A percentile compares a stretch with the other conserved stretches of the same genome.
Conservation (phyloP, 192 early-diverging fungal genomes). For the Backusella tarrabulga region DNA sequence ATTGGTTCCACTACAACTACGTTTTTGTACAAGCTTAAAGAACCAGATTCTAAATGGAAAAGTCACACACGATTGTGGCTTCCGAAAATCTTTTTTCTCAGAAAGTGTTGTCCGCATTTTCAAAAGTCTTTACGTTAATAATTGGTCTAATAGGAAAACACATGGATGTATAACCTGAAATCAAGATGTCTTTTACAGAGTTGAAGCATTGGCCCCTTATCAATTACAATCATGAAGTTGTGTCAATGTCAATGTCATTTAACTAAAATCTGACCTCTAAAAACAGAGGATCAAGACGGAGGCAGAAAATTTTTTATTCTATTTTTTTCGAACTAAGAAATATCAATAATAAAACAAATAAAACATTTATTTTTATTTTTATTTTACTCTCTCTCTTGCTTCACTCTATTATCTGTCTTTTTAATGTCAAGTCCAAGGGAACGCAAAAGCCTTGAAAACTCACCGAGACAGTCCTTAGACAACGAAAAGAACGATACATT, state of each 20-base stretch:
- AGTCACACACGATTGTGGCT: slow-evolving; percentile 1
- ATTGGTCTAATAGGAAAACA: background rate
- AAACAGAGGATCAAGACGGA: background rate
- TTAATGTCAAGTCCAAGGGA: slow-evolving; percentile 1
- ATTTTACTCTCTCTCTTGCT: background rate
- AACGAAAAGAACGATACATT: background rate
- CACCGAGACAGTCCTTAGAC: background rate
- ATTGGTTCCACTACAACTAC: background rate
- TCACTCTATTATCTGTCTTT: background rate
- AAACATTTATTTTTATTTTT: background rate
- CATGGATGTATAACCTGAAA: background rate
- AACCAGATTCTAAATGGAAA: background rate
- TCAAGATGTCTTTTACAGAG: background rate
- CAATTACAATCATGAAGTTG: background rate
- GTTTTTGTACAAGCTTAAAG: background rate
- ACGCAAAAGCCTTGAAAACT: background rate
- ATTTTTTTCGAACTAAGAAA: background rate
- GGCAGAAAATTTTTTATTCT: background rate
- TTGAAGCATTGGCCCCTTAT: background rate
- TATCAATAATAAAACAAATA: background rate
- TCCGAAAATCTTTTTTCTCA: background rate
- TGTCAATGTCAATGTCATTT: background rate
- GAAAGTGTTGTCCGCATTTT: background rate
- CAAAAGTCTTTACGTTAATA: background rate
- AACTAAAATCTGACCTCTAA: background rate